phyloP scores from a whole-genome alignment of 148 eudicot genomes.

The Vaccinium vitisidaea region DNA sequence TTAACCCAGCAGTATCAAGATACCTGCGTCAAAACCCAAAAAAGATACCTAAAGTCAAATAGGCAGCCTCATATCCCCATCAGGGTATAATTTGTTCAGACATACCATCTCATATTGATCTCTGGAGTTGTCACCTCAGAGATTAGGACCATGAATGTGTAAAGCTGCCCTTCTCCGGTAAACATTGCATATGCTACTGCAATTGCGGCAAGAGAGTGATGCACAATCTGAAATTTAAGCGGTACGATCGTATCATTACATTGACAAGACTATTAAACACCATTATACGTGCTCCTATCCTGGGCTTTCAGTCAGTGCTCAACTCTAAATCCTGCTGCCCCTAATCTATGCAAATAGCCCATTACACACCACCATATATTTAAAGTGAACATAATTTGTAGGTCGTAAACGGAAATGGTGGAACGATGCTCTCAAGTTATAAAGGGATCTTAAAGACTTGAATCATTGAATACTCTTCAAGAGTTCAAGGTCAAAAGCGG shows the following conservation, averaged over 20 bases:
- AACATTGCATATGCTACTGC: conserved; percentile 94
- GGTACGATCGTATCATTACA: conserved; percentile 7
- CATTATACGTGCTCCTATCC: background rate
- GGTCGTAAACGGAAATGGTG: background rate
- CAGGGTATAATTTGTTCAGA: background rate
- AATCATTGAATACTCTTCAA: background rate
- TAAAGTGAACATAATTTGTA: background rate
- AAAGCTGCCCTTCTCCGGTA: conserved; percentile 96
- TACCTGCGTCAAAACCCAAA: conserved; percentile 47
- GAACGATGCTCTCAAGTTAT: background rate
- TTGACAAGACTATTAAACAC: background rate
- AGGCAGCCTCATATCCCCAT: background rate
- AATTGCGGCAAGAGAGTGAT: conserved; percentile 86
- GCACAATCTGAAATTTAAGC: conserved; percentile 54
- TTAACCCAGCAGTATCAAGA: conserved; percentile 90
- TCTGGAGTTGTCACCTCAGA: conserved; percentile 98
- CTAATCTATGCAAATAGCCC: conserved; percentile 1
- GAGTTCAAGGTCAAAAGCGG: background rate
- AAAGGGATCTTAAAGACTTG: background rate
- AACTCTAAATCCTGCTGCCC: background rate
- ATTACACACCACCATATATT: background rate
- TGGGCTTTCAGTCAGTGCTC: background rate
- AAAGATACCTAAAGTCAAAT: conserved; percentile 9
- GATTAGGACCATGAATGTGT: conserved; percentile 95
- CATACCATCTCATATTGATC: conserved; percentile 93